These are phyloP conservation scores for Gentiana macrophylla DNA, from an alignment of 257 asterid species.

Conservation along the genomic window DNA sequence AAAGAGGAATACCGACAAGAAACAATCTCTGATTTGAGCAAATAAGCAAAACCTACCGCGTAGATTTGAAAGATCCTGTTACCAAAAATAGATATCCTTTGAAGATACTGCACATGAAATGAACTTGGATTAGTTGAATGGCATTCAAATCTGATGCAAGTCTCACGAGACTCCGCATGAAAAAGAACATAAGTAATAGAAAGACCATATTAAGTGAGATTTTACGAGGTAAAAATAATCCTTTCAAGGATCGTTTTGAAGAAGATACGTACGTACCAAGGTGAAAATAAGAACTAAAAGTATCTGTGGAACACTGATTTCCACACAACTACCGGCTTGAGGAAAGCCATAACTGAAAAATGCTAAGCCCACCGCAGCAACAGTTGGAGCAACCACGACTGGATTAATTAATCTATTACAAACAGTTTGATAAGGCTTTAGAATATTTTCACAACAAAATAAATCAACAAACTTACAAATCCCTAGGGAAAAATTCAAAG, in stretches of 20 bases:
- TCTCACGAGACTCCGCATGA: neutral
- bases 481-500: no score
- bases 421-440: slow-evolving; percentile 3
- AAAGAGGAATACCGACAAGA: no score
- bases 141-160: neutral
- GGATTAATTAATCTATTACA: slow-evolving; percentile 83
- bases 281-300: slow-evolving; percentile 75
- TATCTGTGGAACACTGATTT: slow-evolving; percentile 85
- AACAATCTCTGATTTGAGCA: neutral
- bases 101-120: slow-evolving; percentile 58
- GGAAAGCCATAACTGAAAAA: slow-evolving; percentile 96
- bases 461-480: no score
- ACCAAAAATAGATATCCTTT: slow-evolving; percentile 71
- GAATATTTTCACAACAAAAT: no score
- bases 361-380: slow-evolving; percentile 87
- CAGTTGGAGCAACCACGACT: slow-evolving; percentile 90
- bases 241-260: neutral
- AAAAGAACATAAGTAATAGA: neutral
- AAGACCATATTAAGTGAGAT: no score
- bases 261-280: slow-evolving; percentile 70
- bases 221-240: no score
- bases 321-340: slow-evolving; percentile 93
- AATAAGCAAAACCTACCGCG: slow-evolving; percentile 41
- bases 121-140: neutral
- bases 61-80: slow-evolving; percentile 67